A percentile compares a stretch with the other conserved stretches of the same genome.
phyloP scores from a whole-genome alignment of 352 stramenopile genomes.

The Pythium grandisporangium region DNA sequence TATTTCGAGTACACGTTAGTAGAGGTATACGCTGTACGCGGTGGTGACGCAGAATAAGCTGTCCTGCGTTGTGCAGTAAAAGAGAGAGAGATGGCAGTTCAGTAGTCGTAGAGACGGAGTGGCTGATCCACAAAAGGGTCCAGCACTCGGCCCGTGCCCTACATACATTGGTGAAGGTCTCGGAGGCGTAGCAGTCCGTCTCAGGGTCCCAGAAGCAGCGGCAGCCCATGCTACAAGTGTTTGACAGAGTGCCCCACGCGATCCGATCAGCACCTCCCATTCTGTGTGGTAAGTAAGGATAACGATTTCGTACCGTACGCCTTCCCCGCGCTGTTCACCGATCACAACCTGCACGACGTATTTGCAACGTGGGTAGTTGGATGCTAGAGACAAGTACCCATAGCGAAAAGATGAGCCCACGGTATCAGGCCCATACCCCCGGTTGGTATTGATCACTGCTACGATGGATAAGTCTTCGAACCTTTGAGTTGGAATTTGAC shows the following conservation, averaged over 20 bases:
- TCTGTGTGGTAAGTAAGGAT: not conserved
- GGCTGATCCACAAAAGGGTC: not conserved
- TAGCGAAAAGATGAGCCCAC: too few relatives aligned
- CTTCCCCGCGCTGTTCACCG: conserved; percentile 83
- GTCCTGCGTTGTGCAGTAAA: too few relatives aligned
- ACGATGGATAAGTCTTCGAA: too few relatives aligned
- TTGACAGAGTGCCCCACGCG: too few relatives aligned
- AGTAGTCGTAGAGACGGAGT: too few relatives aligned
- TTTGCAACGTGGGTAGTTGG: conserved; percentile 83
- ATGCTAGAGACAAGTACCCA: too few relatives aligned
- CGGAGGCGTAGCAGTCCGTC: conserved; percentile 84
- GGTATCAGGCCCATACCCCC: too few relatives aligned
- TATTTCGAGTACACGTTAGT: too few relatives aligned
- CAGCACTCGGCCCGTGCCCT: too few relatives aligned
- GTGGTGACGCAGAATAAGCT: conserved; percentile 85
- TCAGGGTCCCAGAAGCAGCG: conserved; percentile 87
- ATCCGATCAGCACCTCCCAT: not conserved
- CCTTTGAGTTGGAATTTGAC: conserved; percentile 82
- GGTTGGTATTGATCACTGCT: too few relatives aligned
- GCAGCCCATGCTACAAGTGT: conserved; percentile 63
- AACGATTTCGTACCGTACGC: conserved; percentile 31
- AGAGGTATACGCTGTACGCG: conserved; percentile 85
- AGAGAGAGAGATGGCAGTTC: too few relatives aligned
- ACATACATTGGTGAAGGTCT: conserved; percentile 85
- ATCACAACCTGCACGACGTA: conserved; percentile 90